Evolutionary conservation across 768 basidiomycete species (phyloP), one percentile per base, ranked within the genome.

Genomic region (Lentinula sp.): DNA sequence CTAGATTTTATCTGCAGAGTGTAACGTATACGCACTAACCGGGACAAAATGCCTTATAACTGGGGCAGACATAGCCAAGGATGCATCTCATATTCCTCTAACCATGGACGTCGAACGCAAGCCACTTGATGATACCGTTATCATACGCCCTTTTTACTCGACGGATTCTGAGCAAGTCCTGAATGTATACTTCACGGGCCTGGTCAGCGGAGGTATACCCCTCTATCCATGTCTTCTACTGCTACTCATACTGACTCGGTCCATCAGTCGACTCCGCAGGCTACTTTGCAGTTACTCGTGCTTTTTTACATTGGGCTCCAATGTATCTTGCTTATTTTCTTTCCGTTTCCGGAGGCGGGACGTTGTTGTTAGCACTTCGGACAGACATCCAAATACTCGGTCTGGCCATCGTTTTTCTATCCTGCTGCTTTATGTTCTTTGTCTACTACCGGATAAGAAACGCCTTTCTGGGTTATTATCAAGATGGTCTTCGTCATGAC

Each of bases 371-470:
- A 16, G 40, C 46, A 23, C 35, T 37, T 31, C 39, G 11, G 34
- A 8, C 15, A 18, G 21, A 48, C 34, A 18, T 59, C 21, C 57
- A 32, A 21, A 18, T 48, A 6, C 18, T 59, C 9, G 57, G 57
- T 9, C 32, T 59, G 1, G 57, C 31, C 34, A 4, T 45, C n/a
- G 57, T 49, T 10, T 13, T 59, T 9, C 18, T 50, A 10, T 48
- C 57, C n/a, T 59, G 43, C 46, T 28, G 21, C 31, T 59, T 59
- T 16, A 59, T 59, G 45, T 15, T 46, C 4, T 49, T 21, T 15
- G 34, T 48, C n/a, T 59, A 59, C 48, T 59, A 50, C 57, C 57
- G 57, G 15, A 46, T 59, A 32, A 45, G 57, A 50, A 50, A 18
- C 28, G 39, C 57, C 16, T 59, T 59, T 37, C 8, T 59, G 16